Base-by-base conservation (phyloP, 257 asterid genomes). In the Perilla frutescens region DNA sequence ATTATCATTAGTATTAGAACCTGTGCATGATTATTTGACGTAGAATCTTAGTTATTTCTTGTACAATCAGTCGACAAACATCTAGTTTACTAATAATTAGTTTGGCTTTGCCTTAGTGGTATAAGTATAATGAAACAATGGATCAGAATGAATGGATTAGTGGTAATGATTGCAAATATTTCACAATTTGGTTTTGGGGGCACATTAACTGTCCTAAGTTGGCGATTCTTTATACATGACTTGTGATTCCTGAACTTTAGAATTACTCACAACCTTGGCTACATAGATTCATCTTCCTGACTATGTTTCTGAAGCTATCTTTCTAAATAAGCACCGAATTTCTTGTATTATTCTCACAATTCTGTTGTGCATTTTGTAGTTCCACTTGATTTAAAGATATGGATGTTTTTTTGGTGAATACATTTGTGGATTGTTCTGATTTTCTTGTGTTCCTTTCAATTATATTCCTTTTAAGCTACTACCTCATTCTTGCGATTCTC, bases 401-500 rank as follows among this genome's bases (percentile, higher is more conserved):
- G 26, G 26, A 20, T 20, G 26, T 20, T 20, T 20, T 20, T 20
- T 20, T 20, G 26, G 26, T 20, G 26, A 20, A 20, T 20, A 20
- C 26, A 20, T 20, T 20, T 20, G 26, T 20, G 26, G 26, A 20
- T 20, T 20, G 26, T 20, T 20, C 26, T 20, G 26, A 20, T 20
- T 20, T 20, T 20, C 26, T 20, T 20, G 26, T 20, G 26, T 44
- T 79, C 84, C 81, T 76, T 65, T 68, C 74, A 57, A 32, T 75
- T 66, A 15, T 79, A 61, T 76, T 5, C 40, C 80, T 50, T 74
- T 71, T 74, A 58, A 50, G 78, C 81, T 80, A 64, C 26, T 20
- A 20, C 26, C 26, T 20, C 64, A 60, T 83, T 66, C 71, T 79
- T 79, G 74, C 71, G 82, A 82, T 80, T 78, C 87, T 71, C 74